Percentiles rank a stretch among this genome's conserved stretches.
These are phyloP conservation scores for Quercus bicolor DNA, from an alignment of 306 rosid species.

Conservation along the genomic window DNA sequence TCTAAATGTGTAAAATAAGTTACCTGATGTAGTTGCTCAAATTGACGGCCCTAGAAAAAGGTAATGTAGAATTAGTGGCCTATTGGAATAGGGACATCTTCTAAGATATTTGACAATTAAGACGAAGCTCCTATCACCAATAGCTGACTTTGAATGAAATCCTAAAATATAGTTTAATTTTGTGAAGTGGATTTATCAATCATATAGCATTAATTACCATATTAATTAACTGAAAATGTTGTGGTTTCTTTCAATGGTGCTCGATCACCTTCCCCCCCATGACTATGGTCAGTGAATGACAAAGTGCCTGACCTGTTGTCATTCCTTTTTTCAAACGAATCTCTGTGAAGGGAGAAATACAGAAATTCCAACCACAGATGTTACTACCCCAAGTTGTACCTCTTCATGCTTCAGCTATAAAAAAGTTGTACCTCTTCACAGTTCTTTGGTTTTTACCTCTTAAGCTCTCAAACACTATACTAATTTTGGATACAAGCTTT, in stretches of 20 bases:
- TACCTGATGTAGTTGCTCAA: too few relatives aligned
- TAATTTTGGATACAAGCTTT: constrained; percentile 28
- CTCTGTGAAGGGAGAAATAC: constrained; percentile 17
- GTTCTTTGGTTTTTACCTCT: background rate
- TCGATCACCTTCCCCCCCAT: too few relatives aligned
- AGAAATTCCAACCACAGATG: constrained; percentile 15
- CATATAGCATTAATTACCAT: background rate
- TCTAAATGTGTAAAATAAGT: too few relatives aligned
- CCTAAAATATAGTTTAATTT: background rate
- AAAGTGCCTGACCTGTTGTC: constrained; percentile 1
- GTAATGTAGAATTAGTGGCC: too few relatives aligned
- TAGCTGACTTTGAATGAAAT: background rate
- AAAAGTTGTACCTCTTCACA: background rate
- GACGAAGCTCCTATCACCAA: background rate
- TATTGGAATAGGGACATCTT: background rate
- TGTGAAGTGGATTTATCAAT: background rate
- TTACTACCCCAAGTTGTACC: background rate
- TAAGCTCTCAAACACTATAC: constrained; percentile 12
- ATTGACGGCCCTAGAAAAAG: too few relatives aligned
- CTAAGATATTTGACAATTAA: background rate
- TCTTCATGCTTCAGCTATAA: background rate
- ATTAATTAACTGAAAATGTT: too few relatives aligned
- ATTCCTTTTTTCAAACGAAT: constrained; percentile 29
- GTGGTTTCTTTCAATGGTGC: too few relatives aligned
- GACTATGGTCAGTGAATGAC: too few relatives aligned